A percentile compares a stretch with the other conserved stretches of the same genome.
These are phyloP conservation scores for Balamuthia mandrillaris DNA, from an alignment of 208 protist genomes.

Conservation along the genomic window DNA sequence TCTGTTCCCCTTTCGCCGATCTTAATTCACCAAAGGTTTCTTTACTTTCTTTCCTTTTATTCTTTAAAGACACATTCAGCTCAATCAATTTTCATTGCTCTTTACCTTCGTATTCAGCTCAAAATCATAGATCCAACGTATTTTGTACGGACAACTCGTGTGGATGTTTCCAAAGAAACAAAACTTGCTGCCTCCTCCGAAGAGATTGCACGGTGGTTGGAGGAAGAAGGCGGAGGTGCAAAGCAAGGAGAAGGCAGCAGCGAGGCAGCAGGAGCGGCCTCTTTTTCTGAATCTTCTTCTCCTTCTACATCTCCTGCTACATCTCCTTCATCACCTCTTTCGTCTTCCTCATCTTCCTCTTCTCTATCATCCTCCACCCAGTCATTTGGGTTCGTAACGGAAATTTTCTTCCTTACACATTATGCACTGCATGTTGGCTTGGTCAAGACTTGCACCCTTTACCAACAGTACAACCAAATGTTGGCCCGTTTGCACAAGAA, in stretches of 20 bases:
- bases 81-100: background rate
- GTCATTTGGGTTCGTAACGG: slow-evolving; percentile 21
- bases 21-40: background rate
- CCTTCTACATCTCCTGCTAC: background rate
- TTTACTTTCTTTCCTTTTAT: background rate
- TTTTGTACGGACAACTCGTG: background rate
- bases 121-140: background rate
- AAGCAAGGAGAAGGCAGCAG: background rate
- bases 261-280: background rate
- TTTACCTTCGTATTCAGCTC: background rate
- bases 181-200: background rate
- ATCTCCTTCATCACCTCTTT: background rate
- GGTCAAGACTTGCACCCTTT: background rate
- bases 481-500: background rate
- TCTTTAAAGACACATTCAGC: background rate
- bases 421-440: slow-evolving; percentile 8
- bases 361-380: too few relatives aligned
- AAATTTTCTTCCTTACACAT: slow-evolving; percentile 12
- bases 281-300: background rate
- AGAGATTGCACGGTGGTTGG: background rate
- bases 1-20: slow-evolving; percentile 26
- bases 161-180: slow-evolving; percentile 10
- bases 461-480: background rate
- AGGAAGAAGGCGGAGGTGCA: background rate
- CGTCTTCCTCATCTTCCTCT: too few relatives aligned